Evolutionary conservation across 2,329 filamentous ascomycete species (phyloP), one percentile per base, ranked within the genome.

Genomic region (Thielaviopsis punctulata): DNA sequence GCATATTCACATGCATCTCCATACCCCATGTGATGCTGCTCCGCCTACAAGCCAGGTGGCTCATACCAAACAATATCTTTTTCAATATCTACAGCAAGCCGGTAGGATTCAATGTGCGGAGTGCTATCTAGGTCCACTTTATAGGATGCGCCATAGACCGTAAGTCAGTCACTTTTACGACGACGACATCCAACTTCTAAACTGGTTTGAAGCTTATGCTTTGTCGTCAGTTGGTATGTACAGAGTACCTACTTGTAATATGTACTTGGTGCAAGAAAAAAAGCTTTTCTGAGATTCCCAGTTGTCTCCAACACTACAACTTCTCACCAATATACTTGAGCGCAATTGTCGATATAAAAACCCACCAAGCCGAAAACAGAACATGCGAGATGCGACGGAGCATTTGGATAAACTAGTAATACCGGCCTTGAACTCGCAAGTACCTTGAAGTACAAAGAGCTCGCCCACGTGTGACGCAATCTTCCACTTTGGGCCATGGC

Each of bases 401-500:
- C 9, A 4, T 5, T 12, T 33, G 27, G 27, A 9, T 9, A 36
- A 36, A 36, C n/a, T n/a, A n/a, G n/a, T n/a, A n/a, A n/a, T n/a
- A n/a, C n/a, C n/a, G n/a, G n/a, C n/a, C n/a, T n/a, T n/a, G n/a
- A n/a, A n/a, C n/a, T n/a, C n/a, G n/a, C n/a, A n/a, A n/a, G 13
- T 41, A 41, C 36, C n/a, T 41, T n/a, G n/a, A 41, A 19, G 8
- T 41, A 41, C 36, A 41, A 18, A 18, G 18, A 18, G 15, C n/a
- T 41, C n/a, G n/a, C 36, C 36, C n/a, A 41, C n/a, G 19, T 41
- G 36, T 41, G 36, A 41, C 69, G 2, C 57, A 71, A 48, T 66
- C 72, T n/a, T 69, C 72, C 61, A 66, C 12, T 60, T 73, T 54
- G 73, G 76, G 55, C 73, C 71, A 3, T 60, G 76, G 8, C 76